phyloP scores from a whole-genome alignment of 2,329 filamentous ascomycete genomes.

The Pseudogymnoascus sp. region DNA sequence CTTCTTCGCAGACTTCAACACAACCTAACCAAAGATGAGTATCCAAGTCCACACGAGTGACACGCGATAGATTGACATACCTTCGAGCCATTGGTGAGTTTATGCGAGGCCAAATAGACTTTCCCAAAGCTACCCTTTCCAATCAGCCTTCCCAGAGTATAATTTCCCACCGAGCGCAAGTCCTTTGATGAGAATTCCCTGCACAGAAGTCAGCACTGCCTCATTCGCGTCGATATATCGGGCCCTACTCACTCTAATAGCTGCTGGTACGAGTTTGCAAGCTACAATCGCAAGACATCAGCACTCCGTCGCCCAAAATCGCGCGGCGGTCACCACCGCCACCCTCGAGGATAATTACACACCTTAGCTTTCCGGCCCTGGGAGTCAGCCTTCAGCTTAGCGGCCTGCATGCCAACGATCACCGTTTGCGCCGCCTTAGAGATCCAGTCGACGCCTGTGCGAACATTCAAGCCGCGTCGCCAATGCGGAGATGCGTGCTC shows the following conservation, averaged over 20 bases:
- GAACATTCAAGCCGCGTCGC: conserved; percentile 23
- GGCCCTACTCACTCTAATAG: conserved; percentile 71
- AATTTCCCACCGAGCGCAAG: conserved; percentile 88
- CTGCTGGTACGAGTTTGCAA: conserved; percentile 94
- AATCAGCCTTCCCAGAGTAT: conserved; percentile 82
- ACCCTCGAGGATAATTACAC: neutral
- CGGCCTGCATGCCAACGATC: conserved; percentile 39
- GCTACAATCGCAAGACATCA: conserved; percentile 47
- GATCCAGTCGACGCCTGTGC: conserved; percentile 22
- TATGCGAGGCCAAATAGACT: conserved; percentile 91
- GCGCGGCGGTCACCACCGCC: neutral
- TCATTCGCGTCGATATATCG: neutral
- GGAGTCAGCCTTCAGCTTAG: conserved; percentile 49
- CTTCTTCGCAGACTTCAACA: conserved; percentile 96
- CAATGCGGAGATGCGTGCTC: conserved; percentile 12
- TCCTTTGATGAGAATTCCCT: conserved; percentile 94
- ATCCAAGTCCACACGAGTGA: neutral
- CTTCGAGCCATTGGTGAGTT: conserved; percentile 97
- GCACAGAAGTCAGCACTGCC: conserved; percentile 23
- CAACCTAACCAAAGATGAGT: conserved; percentile 54
- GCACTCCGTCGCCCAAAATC: conserved; percentile 25
- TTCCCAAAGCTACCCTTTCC: conserved; percentile 98
- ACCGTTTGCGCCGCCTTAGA: conserved; percentile 26
- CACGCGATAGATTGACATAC: conserved; percentile 40
- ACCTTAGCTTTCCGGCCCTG: conserved; percentile 57